phyloP scores from a whole-genome alignment of 192 early-diverging fungal species.

The Backusella australiensis region DNA sequence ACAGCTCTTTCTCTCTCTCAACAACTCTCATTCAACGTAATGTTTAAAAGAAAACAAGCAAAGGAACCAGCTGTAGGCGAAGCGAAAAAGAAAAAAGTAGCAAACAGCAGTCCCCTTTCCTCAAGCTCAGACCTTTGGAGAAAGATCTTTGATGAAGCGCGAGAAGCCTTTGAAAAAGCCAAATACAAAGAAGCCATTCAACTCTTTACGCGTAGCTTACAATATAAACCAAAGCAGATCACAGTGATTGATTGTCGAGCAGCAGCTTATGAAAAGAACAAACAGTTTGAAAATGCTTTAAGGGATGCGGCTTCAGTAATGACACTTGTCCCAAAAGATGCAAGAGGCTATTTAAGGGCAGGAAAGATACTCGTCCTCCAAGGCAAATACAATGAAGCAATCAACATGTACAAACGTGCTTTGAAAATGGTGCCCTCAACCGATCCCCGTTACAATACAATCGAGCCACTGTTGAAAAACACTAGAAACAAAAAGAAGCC shows the following conservation, averaged over 20 bases:
- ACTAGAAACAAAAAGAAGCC: neutral
- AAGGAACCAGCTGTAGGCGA: neutral
- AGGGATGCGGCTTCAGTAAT: neutral
- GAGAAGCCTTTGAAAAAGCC: neutral
- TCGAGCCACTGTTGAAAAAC: neutral
- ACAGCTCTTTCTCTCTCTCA: neutral
- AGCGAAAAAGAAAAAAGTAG: neutral
- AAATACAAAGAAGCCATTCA: neutral
- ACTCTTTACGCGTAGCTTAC: conserved; percentile 3
- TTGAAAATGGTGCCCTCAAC: neutral
- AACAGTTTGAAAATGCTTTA: neutral
- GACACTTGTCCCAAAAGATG: neutral
- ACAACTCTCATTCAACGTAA: neutral
- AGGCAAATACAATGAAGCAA: neutral
- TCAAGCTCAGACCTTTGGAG: neutral
- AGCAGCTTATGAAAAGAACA: neutral
- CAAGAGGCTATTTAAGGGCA: conserved; percentile 11
- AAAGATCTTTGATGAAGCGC: neutral
- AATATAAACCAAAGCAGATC: neutral
- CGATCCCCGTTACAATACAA: neutral
- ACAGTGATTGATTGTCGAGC: conserved; percentile 10
- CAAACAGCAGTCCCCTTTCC: neutral
- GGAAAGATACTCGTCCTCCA: neutral
- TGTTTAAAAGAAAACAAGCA: neutral
- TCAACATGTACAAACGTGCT: neutral